Evolutionary conservation across 2,329 filamentous ascomycete genomes (phyloP), one percentile per base, ranked within the genome.

Genomic region (Fusarium tricinctum): DNA sequence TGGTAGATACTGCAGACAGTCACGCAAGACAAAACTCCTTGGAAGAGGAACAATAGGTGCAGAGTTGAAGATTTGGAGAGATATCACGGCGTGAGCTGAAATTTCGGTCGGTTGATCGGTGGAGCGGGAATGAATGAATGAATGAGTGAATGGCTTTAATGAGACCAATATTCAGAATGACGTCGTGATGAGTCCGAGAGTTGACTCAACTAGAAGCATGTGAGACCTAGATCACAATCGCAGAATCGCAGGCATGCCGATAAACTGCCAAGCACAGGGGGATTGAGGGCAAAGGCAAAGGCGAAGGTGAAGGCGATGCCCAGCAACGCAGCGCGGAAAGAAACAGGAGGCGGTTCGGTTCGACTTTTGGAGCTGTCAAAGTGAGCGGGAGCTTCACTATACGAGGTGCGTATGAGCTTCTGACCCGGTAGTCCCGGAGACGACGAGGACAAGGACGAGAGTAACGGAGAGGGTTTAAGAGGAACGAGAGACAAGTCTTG

Each of bases 181-280:
- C 66, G 70, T 71, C 57, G 69, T 60, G 44, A 61, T 58, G 57
- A 71, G 57, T 50, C 51, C 45, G 56, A 63, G 55, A 63, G 49
- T 61, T 54, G 60, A 44, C 52, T 62, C 56, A 40, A 46, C 46
- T 48, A 46, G 57, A 60, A 70, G 66, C 62, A 68, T 63, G 56
- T 53, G 59, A 71, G 65, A 58, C 63, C 69, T 69, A 67, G 63
- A 60, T 73, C 62, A 71, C 70, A 57, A 51, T 66, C 58, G 63
- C 33, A 69, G 22, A 38, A 54, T 35, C 63, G 63, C 68, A 70
- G 63, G 62, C 68, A 73, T 73, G 69, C 70, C 69, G 51, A 54
- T 45, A 45, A 44, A 40, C 50, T 64, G 69, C 68, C 52, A 71
- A 60, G 63, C 55, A 72, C 55, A 42, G 45, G 44, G 40, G 26